phyloP scores from a whole-genome alignment of 2,329 filamentous ascomycete species.

The Apiospora pterosperma region DNA sequence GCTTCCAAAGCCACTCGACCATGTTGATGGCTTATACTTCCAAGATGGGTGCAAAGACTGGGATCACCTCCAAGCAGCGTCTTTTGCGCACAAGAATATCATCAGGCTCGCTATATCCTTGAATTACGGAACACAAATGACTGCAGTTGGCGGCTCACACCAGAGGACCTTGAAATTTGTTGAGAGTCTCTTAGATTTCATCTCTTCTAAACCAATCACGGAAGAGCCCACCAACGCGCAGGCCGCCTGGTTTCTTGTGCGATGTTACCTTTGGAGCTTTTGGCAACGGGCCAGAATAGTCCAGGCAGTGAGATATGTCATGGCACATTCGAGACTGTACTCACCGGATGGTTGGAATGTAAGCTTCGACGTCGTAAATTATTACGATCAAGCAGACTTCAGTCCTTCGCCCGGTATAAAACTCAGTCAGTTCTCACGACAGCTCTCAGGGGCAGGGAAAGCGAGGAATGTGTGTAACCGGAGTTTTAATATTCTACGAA shows the following conservation, averaged over 20 bases:
- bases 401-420: background rate
- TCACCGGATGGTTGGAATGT: background rate
- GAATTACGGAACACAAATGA: background rate
- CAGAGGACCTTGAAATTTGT: background rate
- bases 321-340: background rate
- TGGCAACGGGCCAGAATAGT: background rate
- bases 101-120: background rate
- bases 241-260: background rate
- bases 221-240: background rate
- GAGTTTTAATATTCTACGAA: background rate
- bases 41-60: background rate
- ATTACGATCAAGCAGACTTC: background rate
- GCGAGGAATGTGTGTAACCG: background rate
- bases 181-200: background rate
- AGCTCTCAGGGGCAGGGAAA: background rate
- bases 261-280: background rate
- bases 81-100: background rate
- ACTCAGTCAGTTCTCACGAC: background rate
- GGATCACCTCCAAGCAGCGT: background rate
- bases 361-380: background rate
- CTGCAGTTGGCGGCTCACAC: background rate
- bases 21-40: background rate
- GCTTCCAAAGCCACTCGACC: background rate
- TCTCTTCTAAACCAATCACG: background rate
- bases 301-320: background rate